Conservation (phyloP, 129 eudicot genomes). For the Centaurea solstitialis region DNA sequence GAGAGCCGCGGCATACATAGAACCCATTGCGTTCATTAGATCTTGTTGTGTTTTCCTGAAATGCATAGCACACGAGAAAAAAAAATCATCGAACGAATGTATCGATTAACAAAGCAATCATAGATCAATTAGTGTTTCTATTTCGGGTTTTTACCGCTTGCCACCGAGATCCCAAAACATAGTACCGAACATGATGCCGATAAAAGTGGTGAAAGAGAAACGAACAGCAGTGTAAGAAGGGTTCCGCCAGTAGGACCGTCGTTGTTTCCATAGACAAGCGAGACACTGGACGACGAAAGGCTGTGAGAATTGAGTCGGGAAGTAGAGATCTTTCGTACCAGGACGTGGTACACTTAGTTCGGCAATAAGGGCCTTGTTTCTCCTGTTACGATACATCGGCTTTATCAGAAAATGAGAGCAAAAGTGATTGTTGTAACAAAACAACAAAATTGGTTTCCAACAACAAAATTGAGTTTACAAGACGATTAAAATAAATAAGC, state of each 20-base stretch:
- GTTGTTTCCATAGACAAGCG: constrained; percentile 88
- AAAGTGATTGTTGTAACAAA: no score
- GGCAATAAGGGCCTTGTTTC: constrained; percentile 52
- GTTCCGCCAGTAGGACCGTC: constrained; percentile 83
- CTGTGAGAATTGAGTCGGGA: constrained; percentile 60
- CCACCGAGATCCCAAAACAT: constrained; percentile 84
- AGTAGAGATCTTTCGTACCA: constrained; percentile 59
- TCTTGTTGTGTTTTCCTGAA: constrained; percentile 46
- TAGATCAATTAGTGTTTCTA: background rate
- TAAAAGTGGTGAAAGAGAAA: constrained; percentile 56
- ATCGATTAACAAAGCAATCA: background rate
- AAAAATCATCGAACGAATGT: background rate
- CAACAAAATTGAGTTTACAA: no score
- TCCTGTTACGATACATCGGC: constrained; percentile 9
- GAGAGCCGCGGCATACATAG: constrained; percentile 64
- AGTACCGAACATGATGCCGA: constrained; percentile 62
- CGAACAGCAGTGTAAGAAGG: constrained; percentile 82
- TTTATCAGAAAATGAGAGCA: background rate
- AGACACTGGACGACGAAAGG: constrained; percentile 60
- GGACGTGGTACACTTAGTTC: constrained; percentile 64
- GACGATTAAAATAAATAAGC: no score
- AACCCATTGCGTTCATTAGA: constrained; percentile 75
- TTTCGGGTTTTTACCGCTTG: constrained; percentile 42
- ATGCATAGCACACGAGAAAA: background rate
- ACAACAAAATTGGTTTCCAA: no score